Evolutionary conservation across 2,329 filamentous ascomycete genomes (phyloP).

Genomic region (Fusarium foetens): DNA sequence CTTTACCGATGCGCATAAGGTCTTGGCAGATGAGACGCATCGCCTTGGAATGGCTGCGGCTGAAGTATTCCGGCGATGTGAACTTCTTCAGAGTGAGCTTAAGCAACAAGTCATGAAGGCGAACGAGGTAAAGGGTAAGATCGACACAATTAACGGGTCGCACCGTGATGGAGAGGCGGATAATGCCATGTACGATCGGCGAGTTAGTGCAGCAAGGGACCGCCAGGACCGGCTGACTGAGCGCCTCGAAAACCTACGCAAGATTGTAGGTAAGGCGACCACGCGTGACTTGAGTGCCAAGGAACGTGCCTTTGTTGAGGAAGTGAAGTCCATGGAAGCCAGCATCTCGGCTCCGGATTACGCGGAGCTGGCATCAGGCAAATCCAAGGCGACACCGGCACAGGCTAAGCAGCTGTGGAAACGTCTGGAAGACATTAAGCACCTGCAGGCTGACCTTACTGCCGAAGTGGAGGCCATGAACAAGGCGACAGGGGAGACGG

Average conservation of each 20-base stretch:
- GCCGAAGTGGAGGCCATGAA: constrained; percentile 61
- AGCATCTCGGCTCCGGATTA: constrained; percentile 55
- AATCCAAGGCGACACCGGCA: constrained; percentile 43
- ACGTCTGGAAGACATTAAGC: constrained; percentile 67
- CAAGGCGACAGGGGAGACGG: constrained; percentile 43
- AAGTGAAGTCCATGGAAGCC: constrained; percentile 64
- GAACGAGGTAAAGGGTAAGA: constrained; percentile 71
- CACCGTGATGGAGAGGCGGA: constrained; percentile 62
- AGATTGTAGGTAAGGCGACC: constrained; percentile 55
- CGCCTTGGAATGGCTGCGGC: constrained; percentile 74
- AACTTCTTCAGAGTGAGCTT: constrained; percentile 74
- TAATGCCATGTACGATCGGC: constrained; percentile 67
- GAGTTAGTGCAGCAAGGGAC: constrained; percentile 64
- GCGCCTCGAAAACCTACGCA: constrained; percentile 68
- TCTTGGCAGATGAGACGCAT: constrained; percentile 76
- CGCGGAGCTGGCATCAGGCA: constrained; percentile 46
- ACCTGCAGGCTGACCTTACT: constrained; percentile 63
- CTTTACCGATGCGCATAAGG: constrained; percentile 77
- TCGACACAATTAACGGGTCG: constrained; percentile 69
- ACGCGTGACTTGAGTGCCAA: constrained; percentile 57
- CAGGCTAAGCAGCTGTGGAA: constrained; percentile 62
- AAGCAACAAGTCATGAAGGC: constrained; percentile 73
- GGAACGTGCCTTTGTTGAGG: constrained; percentile 58
- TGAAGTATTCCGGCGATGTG: constrained; percentile 77
- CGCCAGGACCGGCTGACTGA: constrained; percentile 67